Conservation (phyloP, 768 basidiomycete species). For the Russula ochroleuca region DNA sequence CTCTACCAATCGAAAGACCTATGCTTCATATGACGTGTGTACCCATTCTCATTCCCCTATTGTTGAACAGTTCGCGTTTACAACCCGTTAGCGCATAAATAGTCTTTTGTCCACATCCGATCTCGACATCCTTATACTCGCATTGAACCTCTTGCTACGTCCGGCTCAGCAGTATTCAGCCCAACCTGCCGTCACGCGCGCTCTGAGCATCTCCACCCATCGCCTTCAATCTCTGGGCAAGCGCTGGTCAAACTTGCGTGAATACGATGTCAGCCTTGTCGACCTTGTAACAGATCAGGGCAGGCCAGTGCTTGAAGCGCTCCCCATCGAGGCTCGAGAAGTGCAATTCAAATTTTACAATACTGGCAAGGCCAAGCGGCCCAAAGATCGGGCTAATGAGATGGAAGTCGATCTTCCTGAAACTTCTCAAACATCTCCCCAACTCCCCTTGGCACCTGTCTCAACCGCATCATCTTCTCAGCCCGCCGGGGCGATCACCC, state of each 20-base stretch:
- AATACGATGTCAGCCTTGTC: constrained; percentile 70
- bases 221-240: constrained; percentile 80
- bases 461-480: constrained; percentile 35
- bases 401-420: constrained; percentile 49
- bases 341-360: constrained; percentile 80
- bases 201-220: constrained; percentile 74
- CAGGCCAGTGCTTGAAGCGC: constrained; percentile 49
- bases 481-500: constrained; percentile 47
- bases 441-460: constrained; percentile 34
- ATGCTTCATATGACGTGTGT: constrained; percentile 92
- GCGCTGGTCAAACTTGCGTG: constrained; percentile 78
- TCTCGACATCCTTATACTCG: constrained; percentile 78
- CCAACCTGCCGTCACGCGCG: constrained; percentile 77
- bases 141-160: constrained; percentile 82
- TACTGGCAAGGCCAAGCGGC: constrained; percentile 41
- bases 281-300: constrained; percentile 62
- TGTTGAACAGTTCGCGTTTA: not conserved
- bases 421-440: constrained; percentile 40
- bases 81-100: constrained; percentile 67
- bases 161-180: constrained; percentile 94
- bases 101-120: constrained; percentile 85
- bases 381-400: constrained; percentile 37
- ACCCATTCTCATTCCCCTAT: constrained; percentile 14
- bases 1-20: constrained; percentile 96
- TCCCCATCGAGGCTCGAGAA: constrained; percentile 71